These are phyloP conservation scores for Yamadazyma epiphylla DNA, from an alignment of 1,139 yeast species.

Conservation along the genomic window DNA sequence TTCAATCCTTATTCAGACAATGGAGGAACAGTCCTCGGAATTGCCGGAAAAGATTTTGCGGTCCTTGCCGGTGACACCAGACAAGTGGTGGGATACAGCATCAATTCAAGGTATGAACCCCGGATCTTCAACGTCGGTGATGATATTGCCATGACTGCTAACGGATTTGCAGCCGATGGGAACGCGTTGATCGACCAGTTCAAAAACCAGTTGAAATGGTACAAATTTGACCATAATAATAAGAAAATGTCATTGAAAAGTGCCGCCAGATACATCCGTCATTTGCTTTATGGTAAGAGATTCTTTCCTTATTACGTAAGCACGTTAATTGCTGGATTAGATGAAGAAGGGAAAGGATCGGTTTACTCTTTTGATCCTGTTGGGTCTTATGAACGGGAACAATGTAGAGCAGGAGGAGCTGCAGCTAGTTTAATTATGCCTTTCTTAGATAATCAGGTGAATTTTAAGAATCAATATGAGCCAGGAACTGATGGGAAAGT, in stretches of 20 bases:
- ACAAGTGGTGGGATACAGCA: slow-evolving; percentile 90
- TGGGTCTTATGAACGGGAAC: slow-evolving; percentile 96
- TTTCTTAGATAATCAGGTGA: slow-evolving; percentile 93
- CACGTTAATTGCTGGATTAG: slow-evolving; percentile 91
- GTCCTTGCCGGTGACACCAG: slow-evolving; percentile 98
- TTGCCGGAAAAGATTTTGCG: slow-evolving; percentile 96
- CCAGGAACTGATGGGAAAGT: slow-evolving; percentile 70
- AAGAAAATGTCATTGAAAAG: slow-evolving; percentile 64
- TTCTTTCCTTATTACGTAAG: slow-evolving; percentile 96
- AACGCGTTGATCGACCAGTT: slow-evolving; percentile 77
- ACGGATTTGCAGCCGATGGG: slow-evolving; percentile 96
- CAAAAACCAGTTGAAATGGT: slow-evolving; percentile 82
- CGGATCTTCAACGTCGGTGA: slow-evolving; percentile 90
- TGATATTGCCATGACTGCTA: slow-evolving; percentile 81
- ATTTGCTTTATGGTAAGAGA: slow-evolving; percentile 84
- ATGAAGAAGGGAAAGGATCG: slow-evolving; percentile 92
- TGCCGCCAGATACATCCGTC: slow-evolving; percentile 91
- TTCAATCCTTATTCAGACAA: slow-evolving; percentile 96
- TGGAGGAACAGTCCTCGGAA: slow-evolving; percentile 96
- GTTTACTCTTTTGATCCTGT: slow-evolving; percentile 96
- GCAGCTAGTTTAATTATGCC: slow-evolving; percentile 97
- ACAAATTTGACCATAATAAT: slow-evolving; percentile 79
- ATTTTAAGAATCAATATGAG: slow-evolving; percentile 84
- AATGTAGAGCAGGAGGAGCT: slow-evolving; percentile 97
- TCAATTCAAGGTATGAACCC: slow-evolving; percentile 90